A percentile compares a stretch with the other conserved stretches of the same genome.
phyloP scores from a whole-genome alignment of 371 early-diverging fungal species.

The Gilbertella persicaria region DNA sequence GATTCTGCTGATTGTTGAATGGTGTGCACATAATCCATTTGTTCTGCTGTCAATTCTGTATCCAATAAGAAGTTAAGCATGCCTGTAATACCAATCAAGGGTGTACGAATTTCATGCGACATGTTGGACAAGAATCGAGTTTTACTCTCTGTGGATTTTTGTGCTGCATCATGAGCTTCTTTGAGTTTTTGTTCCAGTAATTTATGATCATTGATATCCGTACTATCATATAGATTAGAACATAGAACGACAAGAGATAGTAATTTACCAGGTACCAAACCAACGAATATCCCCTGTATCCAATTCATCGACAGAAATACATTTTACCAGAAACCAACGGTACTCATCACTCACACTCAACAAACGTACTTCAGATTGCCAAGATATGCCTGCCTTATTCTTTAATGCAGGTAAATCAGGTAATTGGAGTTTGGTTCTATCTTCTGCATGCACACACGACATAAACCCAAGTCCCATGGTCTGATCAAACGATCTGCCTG shows the following conservation, averaged over 20 bases:
- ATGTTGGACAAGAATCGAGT: slow-evolving; percentile 69
- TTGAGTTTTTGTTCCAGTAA: slow-evolving; percentile 64
- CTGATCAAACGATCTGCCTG: slow-evolving; percentile 58
- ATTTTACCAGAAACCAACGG: slow-evolving; percentile 67
- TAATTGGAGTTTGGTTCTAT: slow-evolving; percentile 54
- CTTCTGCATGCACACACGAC: slow-evolving; percentile 66
- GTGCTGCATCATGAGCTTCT: slow-evolving; percentile 70
- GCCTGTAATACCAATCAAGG: slow-evolving; percentile 67
- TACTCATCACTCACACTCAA: slow-evolving; percentile 51
- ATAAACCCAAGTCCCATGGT: slow-evolving; percentile 63
- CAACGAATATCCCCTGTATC: slow-evolving; percentile 61
- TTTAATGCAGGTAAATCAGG: slow-evolving; percentile 46
- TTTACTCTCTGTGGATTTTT: slow-evolving; percentile 70
- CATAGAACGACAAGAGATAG: too few species aligned
- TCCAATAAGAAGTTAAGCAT: slow-evolving; percentile 67
- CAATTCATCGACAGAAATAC: slow-evolving; percentile 60
- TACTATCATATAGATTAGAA: slow-evolving; percentile 26
- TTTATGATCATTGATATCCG: slow-evolving; percentile 69
- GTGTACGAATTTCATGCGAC: slow-evolving; percentile 73
- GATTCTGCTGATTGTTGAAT: slow-evolving; percentile 68
- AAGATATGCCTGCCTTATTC: slow-evolving; percentile 51
- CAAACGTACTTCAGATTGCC: slow-evolving; percentile 61
- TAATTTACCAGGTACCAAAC: slow-evolving; percentile 65
- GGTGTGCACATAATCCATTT: slow-evolving; percentile 67
- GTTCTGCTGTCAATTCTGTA: slow-evolving; percentile 62